Evolutionary conservation across 2,329 filamentous ascomycete species (phyloP), one percentile per base, ranked within the genome.

Genomic region (Pezicula carpinea): DNA sequence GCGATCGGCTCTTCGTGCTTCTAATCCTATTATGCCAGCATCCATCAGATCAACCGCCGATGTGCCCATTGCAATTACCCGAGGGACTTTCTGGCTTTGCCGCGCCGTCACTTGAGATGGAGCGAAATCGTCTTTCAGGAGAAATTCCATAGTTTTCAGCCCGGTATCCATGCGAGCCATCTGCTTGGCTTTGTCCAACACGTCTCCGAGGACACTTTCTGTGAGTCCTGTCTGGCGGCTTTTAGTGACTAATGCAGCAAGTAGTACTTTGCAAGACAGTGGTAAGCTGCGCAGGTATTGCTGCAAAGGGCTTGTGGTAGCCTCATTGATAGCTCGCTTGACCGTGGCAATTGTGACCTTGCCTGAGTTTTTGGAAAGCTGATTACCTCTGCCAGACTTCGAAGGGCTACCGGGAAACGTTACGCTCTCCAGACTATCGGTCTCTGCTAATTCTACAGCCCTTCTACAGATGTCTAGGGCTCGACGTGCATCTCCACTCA

Each of bases 391-490:
- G 3, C 39, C 21, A 32, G 35, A 14, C 15, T 83, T 86, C 69
- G 79, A 86, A 6, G 85, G 83, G 3, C 84, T 87, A 50, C 69
- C 65, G 14, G 79, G 75, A 4, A 57, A 61, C 10, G 46, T 44
- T 33, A 58, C 51, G 6, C 53, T 57, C 15, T 68, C 57, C 45
- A 68, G 69, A 36, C 60, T 61, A 45, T 92, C 85, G 42, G 85
- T 77, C 66, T 99, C 93, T 23, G 92, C 93, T 21, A 99, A 82
- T 68, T 99, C 93, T 13, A 99, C 93, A 1, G 93, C 93, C 53
- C 93, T 82, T 23, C 93, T 82, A 65, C 95, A 99, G 50, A 99
- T 97, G 60, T 99, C 93, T 17, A 99, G 76, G 1, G 91, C 93
- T 53, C 93, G 82, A 47, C 93, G 79, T 15, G 93, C 93, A 60